phyloP scores from a whole-genome alignment of 257 asterid species.

The Anisodus acutangulus region DNA sequence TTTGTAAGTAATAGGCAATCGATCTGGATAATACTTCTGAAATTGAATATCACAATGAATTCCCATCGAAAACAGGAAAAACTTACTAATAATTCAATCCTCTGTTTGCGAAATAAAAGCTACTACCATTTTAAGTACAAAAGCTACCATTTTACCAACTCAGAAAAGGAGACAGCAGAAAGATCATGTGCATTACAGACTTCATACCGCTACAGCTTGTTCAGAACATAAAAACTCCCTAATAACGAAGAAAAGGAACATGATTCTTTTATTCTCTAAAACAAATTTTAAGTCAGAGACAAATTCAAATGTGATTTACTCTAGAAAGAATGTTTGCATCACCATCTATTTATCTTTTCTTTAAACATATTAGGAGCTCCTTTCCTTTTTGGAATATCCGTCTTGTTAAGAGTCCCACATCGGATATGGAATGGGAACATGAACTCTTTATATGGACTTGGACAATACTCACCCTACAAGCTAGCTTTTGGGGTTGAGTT shows the following conservation, averaged over 20 bases:
- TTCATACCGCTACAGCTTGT: background rate
- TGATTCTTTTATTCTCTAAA: background rate
- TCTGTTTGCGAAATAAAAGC: background rate
- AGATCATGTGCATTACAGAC: background rate
- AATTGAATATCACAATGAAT: no score
- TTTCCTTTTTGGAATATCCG: background rate
- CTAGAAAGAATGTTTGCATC: background rate
- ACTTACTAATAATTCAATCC: background rate
- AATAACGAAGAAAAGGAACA: background rate
- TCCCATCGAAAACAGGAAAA: background rate
- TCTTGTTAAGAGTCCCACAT: no score
- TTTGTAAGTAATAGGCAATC: background rate
- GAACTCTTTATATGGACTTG: no score
- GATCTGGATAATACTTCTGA: background rate
- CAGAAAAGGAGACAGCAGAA: background rate
- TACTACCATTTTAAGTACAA: background rate
- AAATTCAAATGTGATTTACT: background rate
- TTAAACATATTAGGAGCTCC: background rate
- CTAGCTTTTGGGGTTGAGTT: no score
- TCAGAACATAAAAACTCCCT: background rate
- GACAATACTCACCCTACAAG: no score
- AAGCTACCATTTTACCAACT: background rate
- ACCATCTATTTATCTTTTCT: background rate
- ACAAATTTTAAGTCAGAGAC: background rate
- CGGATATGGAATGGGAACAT: no score